Evolutionary conservation across 2,329 filamentous ascomycete species (phyloP).

Genomic region (Colletotrichum sublineola): DNA sequence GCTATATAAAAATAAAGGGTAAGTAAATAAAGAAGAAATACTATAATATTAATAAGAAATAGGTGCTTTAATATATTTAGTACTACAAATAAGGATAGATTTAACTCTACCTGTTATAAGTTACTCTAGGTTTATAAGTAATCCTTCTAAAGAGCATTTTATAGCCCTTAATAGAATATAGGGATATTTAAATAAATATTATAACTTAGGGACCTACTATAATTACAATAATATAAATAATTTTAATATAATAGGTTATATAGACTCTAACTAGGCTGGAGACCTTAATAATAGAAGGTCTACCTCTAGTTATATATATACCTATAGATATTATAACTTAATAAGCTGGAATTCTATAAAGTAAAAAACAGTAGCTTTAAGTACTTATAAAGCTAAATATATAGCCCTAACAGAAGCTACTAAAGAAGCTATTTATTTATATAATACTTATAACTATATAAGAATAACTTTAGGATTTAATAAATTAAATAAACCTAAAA

Average conservation of each 20-base stretch:
- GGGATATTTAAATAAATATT: neutral
- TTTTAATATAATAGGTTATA: neutral
- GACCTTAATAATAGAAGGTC: neutral
- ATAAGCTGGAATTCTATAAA: constrained; percentile 12
- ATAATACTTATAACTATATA: constrained; percentile 2
- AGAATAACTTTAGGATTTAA: too few relatives aligned
- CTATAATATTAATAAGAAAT: neutral
- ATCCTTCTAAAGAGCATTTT: too few relatives aligned
- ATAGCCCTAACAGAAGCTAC: constrained; percentile 7
- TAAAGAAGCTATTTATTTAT: constrained; percentile 16
- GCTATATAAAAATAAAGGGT: neutral
- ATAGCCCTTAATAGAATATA: neutral
- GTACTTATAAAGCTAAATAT: constrained; percentile 5
- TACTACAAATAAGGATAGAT: neutral
- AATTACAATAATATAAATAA: neutral
- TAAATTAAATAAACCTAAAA: neutral
- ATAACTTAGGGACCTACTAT: neutral
- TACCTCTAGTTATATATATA: constrained; percentile 2
- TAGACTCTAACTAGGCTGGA: neutral
- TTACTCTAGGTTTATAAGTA: neutral
- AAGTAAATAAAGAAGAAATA: neutral
- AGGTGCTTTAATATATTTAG: neutral
- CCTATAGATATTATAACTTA: neutral
- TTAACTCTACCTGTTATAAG: neutral
- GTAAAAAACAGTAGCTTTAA: constrained; percentile 4